Base-by-base conservation (phyloP, 2,329 filamentous ascomycete species). In the Tolypocladium endophyticum region DNA sequence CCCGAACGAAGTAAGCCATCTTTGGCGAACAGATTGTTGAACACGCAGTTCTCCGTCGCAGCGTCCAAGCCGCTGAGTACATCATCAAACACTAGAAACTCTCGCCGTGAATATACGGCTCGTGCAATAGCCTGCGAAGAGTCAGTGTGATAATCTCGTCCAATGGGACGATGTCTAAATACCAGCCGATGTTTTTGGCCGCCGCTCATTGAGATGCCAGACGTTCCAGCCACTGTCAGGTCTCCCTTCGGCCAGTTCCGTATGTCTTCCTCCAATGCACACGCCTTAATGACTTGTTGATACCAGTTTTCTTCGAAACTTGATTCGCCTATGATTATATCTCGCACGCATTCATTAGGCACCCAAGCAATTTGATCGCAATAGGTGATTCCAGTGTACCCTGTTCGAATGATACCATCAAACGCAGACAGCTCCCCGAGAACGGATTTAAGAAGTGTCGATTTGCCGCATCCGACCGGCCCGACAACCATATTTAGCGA, bases 51-150 rank as follows among this genome's bases (percentile, higher is more conserved):
- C 28, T 52, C 47, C 1, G 47, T 52, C 16, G 47, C 47, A 28
- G 47, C 47, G 33, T 52, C 47, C 28, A 52, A 33, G 28, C 47
- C 47, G 28, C 47, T 52, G 47, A 52, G 47, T 14, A 52, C 47
- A 52, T 52, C 47, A n/a, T 52, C 47, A 16, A 52, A 52, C 12
- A 52, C 28, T 1, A 52, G 47, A 18, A 52, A 30, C 18, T 52
- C 47, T 52, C 47, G 47, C 8, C 47, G 47, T 16, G 47, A 52
- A 33, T 52, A 52, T 18, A 52, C 47, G 2, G 47, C 47, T 33
- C 47, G 25, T 33, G 47, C 47, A n/a, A 52, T 52, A 28, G 47
- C 47, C 47, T 52, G 4, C 20, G 25, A 16, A 30, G 7, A 3
- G 7, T 52, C 14, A 52, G 28, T 20, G 28, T 20, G 28, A 11